Evolutionary conservation across 345 rosid species (phyloP), one percentile per base, ranked within the genome.

Genomic region (Euphorbia pulcherrima): DNA sequence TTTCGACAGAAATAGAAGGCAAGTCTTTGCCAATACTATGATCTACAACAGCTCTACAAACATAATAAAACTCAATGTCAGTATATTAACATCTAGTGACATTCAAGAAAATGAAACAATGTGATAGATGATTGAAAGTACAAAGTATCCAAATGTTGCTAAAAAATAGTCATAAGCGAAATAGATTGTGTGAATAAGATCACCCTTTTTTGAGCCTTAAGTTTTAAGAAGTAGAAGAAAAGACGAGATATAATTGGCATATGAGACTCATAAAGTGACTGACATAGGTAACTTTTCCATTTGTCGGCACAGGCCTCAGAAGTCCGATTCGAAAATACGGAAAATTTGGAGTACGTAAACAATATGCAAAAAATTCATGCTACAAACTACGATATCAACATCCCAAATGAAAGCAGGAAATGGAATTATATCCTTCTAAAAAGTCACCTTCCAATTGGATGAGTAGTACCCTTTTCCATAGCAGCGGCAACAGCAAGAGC

Each of bases 401-500:
- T 21, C 11, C 48, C 23, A 66, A 8, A 52, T 30, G 35, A 55
- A 48, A 58, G 30, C 27, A 21, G 30, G 0, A 46, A 33, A 59
- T 24, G 26, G 21, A 55, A 55, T 18, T 12, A 28, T 18, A 37
- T 33, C 12, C 40, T 18, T 46, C 26, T 35, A 33, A 58, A 68
- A 70, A 30, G 9, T 53, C 83, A 89, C 97, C 99, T 91, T 83
- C 99, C 99, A 74, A 94, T 94, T 68, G 99, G 99, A 77, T 94
- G 99, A 57, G 99, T 94, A 51, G 99, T 91, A 61, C 99, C 99
- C 87, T 89, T 94, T 79, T 94, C 97, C 99, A 94, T 91, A 7
- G 99, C 97, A 79, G 99, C 90, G 18, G 99, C 99, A 41, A 94
- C 96, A 26, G 97, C 99, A 63, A 94, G 96, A 71, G 99, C 99